Conservation (phyloP, 129 eudicot genomes). For the Glebionis coronaria region DNA sequence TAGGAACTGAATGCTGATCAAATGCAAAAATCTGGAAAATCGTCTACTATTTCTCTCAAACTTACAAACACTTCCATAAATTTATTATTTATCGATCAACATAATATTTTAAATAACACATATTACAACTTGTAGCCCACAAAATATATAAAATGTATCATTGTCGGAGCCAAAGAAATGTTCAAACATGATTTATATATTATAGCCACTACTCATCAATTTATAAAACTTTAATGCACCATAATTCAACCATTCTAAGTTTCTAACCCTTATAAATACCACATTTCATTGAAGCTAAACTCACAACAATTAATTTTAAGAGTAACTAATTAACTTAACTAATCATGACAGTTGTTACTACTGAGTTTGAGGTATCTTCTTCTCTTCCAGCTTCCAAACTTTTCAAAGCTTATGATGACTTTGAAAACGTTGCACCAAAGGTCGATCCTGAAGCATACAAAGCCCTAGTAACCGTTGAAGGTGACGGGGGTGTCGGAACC, state of each 20-base stretch:
- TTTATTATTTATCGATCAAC: no score
- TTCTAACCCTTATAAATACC: constrained; percentile 4
- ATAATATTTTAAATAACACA: no score
- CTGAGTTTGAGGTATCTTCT: neutral
- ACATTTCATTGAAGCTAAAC: neutral
- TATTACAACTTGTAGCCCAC: no score
- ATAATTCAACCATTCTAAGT: constrained; percentile 4
- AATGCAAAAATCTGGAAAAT: no score
- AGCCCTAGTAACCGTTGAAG: constrained; percentile 13
- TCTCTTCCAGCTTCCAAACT: constrained; percentile 15
- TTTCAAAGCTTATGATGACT: constrained; percentile 17
- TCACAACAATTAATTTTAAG: neutral
- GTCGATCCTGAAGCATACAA: constrained; percentile 15
- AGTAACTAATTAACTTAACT: neutral
- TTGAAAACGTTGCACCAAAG: constrained; percentile 9
- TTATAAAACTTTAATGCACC: constrained; percentile 8
- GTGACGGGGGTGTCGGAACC: constrained; percentile 18
- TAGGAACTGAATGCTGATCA: no score
- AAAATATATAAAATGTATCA: no score
- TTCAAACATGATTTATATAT: neutral
- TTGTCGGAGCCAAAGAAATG: neutral
- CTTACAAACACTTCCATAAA: no score
- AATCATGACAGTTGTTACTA: constrained; percentile 14
- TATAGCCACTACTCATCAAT: neutral
- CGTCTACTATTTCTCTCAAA: no score